Base-by-base conservation (phyloP, 176 grass and related monocot genomes). In the Olyra latifolia region DNA sequence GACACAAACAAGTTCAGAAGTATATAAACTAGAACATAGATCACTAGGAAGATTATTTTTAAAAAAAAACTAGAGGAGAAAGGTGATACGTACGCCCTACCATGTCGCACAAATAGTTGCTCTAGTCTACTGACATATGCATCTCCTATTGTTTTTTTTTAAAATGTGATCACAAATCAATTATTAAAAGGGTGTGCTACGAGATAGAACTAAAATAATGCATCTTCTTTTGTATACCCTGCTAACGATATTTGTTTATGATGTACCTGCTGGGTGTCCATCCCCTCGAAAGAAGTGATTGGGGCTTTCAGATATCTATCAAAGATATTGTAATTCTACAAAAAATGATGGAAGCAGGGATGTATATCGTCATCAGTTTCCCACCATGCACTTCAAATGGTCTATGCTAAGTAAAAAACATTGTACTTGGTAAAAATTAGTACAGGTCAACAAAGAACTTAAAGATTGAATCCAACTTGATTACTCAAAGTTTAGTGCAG, bases 301-400 rank as follows among this genome's bases (percentile, higher is more conserved):
- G 93, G 91, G 56, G 78, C 46, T 86, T 89, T 97, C 52, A 91
- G 89, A 65, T 97, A 97, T 47, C 90, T 88, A 52, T 92, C 90
- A 59, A 97, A 93, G 60, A 97, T 77, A 80, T 85, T 46, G 48
- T 44, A 30, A 97, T 91, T 69, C 93, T 97, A 75, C 53, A 40
- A 69, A 47, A 29, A 7, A 48, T n/a, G 32, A 17, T 58, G 23
- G 8, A 17, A 63, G 28, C 23, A 75, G 1, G 5, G 29, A 30
- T 49, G 42, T 42, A 62, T 3, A 69, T 62, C 43, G 43, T 69
- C 4, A 16, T 76, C 3, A 16, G 23, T 54, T 79, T 68, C 17
- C 76, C 28, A 43, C 30, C 61, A 14, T 22, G 44, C 7, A 57
- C 4, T 78, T 64, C 27, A 67, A 7, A 58, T 35, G 11, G n/a